These are phyloP conservation scores for Geotrichum bryndzae DNA, from an alignment of 1,139 yeast species.

Conservation along the genomic window DNA sequence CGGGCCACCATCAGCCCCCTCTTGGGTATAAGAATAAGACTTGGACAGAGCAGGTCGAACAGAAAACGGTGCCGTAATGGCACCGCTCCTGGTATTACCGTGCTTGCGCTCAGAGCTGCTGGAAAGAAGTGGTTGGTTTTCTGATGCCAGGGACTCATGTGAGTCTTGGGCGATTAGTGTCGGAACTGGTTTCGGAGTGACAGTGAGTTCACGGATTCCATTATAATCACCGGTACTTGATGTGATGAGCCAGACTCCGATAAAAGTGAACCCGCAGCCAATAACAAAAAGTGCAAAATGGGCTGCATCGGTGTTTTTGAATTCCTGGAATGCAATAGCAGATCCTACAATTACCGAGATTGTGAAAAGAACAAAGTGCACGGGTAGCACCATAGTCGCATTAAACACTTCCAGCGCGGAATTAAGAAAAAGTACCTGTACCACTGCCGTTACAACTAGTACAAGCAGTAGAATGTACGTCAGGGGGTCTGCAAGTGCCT, in stretches of 20 bases:
- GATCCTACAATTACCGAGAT: conserved; percentile 41
- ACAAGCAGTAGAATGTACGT: conserved; percentile 33
- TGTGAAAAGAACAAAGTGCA: conserved; percentile 44
- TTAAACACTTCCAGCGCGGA: conserved; percentile 38
- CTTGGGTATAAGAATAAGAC: not conserved
- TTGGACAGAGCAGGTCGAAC: not conserved
- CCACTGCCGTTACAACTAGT: conserved; percentile 35
- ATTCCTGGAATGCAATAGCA: conserved; percentile 39
- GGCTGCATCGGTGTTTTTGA: conserved; percentile 28
- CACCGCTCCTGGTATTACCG: not conserved
- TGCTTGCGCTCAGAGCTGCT: not conserved
- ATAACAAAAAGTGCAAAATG: conserved; percentile 29
- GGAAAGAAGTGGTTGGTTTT: not conserved
- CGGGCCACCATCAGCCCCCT: not conserved
- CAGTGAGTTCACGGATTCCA: not conserved
- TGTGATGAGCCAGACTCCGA: conserved; percentile 40
- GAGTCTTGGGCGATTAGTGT: not conserved
- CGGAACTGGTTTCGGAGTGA: not conserved
- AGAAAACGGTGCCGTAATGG: not conserved
- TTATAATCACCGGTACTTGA: not conserved
- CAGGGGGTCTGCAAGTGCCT: conserved; percentile 29
- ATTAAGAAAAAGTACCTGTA: conserved; percentile 38
- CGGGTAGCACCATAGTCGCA: conserved; percentile 43
- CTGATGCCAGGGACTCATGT: not conserved
- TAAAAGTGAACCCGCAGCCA: conserved; percentile 38